phyloP scores from a whole-genome alignment of 2,329 filamentous ascomycete species.

The Lachnellula hyalina region DNA sequence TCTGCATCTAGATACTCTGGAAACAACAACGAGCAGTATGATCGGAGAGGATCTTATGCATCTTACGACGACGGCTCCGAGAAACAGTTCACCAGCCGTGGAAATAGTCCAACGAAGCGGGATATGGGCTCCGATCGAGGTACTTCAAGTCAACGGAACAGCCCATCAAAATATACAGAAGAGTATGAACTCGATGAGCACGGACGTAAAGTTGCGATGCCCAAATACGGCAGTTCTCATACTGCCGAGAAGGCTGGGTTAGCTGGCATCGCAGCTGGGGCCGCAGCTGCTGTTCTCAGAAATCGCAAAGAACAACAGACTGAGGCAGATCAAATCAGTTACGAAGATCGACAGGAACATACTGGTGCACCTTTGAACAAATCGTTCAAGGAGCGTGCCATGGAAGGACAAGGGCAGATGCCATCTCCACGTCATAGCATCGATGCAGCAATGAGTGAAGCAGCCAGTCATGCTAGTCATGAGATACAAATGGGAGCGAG shows the following conservation, averaged over 20 bases:
- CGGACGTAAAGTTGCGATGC: constrained; percentile 30
- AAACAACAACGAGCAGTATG: constrained; percentile 34
- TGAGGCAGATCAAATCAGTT: constrained; percentile 24
- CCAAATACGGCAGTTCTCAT: constrained; percentile 22
- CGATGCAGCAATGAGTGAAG: constrained; percentile 48
- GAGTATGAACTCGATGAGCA: constrained; percentile 32
- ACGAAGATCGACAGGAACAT: constrained; percentile 23
- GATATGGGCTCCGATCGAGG: constrained; percentile 16
- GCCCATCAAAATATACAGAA: constrained; percentile 25
- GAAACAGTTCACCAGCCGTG: constrained; percentile 30
- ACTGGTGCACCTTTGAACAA: constrained; percentile 52
- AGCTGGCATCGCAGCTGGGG: constrained; percentile 25
- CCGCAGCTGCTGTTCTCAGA: constrained; percentile 26
- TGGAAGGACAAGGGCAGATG: constrained; percentile 49
- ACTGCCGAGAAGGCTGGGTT: constrained; percentile 24
- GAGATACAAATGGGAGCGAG: constrained; percentile 60
- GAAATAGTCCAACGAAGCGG: constrained; percentile 41
- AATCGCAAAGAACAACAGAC: constrained; percentile 21
- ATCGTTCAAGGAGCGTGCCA: constrained; percentile 61
- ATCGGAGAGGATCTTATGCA: constrained; percentile 28
- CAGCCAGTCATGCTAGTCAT: constrained; percentile 25
- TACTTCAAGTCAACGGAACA: constrained; percentile 22
- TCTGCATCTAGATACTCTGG: constrained; percentile 44
- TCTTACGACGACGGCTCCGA: constrained; percentile 32
- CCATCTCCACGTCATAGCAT: constrained; percentile 53